Percentiles rank a stretch among this genome's conserved stretches.
Evolutionary conservation across 2,329 filamentous ascomycete genomes (phyloP).

Genomic region (Fusarium metavorans): DNA sequence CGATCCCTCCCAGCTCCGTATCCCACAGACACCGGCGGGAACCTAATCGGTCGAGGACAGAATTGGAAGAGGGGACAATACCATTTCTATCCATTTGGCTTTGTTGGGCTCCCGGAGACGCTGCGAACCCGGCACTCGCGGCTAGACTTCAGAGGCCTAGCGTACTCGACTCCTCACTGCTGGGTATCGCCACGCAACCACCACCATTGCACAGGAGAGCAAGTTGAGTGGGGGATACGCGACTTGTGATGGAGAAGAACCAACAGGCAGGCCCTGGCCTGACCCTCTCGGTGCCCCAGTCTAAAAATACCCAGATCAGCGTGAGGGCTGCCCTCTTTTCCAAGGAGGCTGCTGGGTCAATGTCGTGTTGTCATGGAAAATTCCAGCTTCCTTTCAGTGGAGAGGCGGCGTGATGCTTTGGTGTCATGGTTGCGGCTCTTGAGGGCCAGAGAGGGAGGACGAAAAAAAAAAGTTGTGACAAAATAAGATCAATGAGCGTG

Average conservation of each 20-base stretch:
- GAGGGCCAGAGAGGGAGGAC: not conserved
- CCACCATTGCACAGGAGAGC: slow-evolving; percentile 15
- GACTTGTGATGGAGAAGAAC: slow-evolving; percentile 34
- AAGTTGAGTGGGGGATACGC: slow-evolving; percentile 28
- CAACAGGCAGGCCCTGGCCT: slow-evolving; percentile 25
- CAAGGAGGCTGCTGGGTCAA: slow-evolving; percentile 24
- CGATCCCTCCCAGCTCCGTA: not conserved
- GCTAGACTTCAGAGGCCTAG: slow-evolving; percentile 27
- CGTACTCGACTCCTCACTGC: slow-evolving; percentile 24
- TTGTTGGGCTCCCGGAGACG: slow-evolving; percentile 4
- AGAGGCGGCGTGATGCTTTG: slow-evolving; percentile 4
- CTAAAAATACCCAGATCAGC: slow-evolving; percentile 44
- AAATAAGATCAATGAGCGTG: slow-evolving; percentile 16
- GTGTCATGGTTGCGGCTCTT: slow-evolving; percentile 15
- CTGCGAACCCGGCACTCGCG: slow-evolving; percentile 25
- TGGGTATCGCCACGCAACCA: slow-evolving; percentile 36
- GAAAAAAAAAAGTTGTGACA: not conserved
- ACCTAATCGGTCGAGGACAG: slow-evolving; percentile 1
- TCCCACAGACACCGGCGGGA: not conserved
- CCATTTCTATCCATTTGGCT: not conserved
- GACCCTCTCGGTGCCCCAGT: slow-evolving; percentile 29
- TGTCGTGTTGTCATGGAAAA: slow-evolving; percentile 21
- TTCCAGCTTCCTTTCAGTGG: slow-evolving; percentile 18
- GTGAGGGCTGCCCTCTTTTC: slow-evolving; percentile 12
- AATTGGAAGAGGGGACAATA: not conserved